These are phyloP conservation scores for Aspergillus bridgeri DNA, from an alignment of 495 filamentous ascomycete species.

Conservation along the genomic window DNA sequence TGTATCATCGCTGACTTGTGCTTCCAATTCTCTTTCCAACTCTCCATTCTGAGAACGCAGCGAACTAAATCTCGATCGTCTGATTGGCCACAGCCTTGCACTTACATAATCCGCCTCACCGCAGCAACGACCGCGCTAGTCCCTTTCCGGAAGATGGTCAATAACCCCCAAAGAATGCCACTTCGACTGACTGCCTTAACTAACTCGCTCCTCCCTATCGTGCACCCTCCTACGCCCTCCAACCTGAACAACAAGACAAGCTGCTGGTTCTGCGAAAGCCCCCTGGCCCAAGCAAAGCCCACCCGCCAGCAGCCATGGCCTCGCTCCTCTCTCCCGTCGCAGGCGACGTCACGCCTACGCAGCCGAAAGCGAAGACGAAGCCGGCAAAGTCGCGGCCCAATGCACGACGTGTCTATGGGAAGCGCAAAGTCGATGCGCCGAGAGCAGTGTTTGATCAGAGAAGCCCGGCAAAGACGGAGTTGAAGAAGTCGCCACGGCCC, in stretches of 20 bases:
- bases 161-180: conserved; percentile 6
- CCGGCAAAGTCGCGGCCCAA: conserved; percentile 23
- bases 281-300: no score
- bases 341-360: conserved; percentile 7
- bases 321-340: conserved; percentile 4
- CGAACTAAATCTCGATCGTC: no score
- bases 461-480: conserved; percentile 27
- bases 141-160: conserved; percentile 8
- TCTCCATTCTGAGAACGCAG: no score
- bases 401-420: conserved; percentile 40
- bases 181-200: not conserved
- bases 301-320: conserved; percentile 7
- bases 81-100: not conserved
- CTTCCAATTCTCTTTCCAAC: no score
- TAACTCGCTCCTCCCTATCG: no score
- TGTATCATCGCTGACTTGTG: no score
- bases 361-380: conserved; percentile 18
- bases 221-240: no score
- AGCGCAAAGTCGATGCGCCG: conserved; percentile 38
- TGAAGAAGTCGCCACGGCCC: conserved; percentile 3
- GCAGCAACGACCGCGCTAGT: conserved; percentile 12
- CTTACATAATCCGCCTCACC: conserved; percentile 8
- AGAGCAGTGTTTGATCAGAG: conserved; percentile 40
- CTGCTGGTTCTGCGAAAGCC: not conserved
- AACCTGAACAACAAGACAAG: not conserved